These are phyloP conservation scores for Wakefieldia striispora DNA, from an alignment of 768 basidiomycete species.

Conservation along the genomic window DNA sequence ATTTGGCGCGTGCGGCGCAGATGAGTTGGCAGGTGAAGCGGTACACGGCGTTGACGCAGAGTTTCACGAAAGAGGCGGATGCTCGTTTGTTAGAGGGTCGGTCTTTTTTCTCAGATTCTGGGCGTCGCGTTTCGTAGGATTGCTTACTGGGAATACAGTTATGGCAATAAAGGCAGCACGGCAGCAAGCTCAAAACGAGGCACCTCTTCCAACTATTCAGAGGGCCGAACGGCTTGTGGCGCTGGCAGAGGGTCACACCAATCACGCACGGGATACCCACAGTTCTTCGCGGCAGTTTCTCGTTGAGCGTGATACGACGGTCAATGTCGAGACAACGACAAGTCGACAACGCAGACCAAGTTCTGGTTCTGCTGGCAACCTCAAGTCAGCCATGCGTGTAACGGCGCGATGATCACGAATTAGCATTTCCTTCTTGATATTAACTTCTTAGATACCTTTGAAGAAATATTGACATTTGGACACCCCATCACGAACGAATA, in stretches of 20 bases:
- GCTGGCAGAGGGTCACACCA: conserved; percentile 28
- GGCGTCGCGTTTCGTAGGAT: not conserved
- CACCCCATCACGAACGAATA: conserved; percentile 5
- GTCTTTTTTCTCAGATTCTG: not conserved
- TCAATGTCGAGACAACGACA: conserved; percentile 26
- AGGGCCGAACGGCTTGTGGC: conserved; percentile 21
- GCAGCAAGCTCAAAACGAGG: conserved; percentile 12
- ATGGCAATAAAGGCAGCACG: conserved; percentile 25
- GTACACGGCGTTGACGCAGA: conserved; percentile 76
- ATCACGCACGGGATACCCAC: conserved; percentile 24
- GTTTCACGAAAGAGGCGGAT: conserved; percentile 78
- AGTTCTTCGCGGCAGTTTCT: conserved; percentile 23
- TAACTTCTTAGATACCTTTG: conserved; percentile 5
- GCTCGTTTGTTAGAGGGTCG: conserved; percentile 62
- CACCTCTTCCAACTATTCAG: conserved; percentile 19
- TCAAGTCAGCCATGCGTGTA: conserved; percentile 38
- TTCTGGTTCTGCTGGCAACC: conserved; percentile 27
- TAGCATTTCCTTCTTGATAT: conserved; percentile 5
- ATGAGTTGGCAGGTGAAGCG: conserved; percentile 84
- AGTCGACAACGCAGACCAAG: conserved; percentile 31
- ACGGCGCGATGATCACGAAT: conserved; percentile 28
- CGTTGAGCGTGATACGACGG: conserved; percentile 29
- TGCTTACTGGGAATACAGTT: conserved; percentile 20
- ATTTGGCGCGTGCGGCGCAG: conserved; percentile 69
- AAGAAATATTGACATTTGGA: conserved; percentile 3